A percentile compares a stretch with the other conserved stretches of the same genome.
Evolutionary conservation across 73 alveolate species (phyloP).

Genomic region (Urostyla sp.): DNA sequence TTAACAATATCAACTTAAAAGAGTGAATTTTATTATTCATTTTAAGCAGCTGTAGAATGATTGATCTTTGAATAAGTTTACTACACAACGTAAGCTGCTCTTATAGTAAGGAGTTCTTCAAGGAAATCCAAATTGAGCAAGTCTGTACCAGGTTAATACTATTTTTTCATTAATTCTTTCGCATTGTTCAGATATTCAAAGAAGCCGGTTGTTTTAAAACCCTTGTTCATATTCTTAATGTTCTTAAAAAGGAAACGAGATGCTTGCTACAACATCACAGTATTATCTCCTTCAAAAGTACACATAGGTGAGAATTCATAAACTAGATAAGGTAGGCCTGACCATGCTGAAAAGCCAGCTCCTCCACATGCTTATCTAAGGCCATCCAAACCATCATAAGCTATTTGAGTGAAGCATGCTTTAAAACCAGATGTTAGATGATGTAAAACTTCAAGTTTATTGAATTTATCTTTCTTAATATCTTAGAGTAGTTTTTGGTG

Average conservation of each 20-base stretch:
- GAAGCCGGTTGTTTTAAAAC: conserved; percentile 43
- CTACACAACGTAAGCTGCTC: conserved; percentile 57
- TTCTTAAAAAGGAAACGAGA: conserved; percentile 58
- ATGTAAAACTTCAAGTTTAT: conserved; percentile 44
- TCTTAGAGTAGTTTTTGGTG: neutral
- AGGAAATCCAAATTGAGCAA: conserved; percentile 20
- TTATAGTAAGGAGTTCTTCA: conserved; percentile 50
- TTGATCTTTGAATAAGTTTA: neutral
- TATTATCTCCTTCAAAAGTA: conserved; percentile 75
- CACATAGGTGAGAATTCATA: conserved; percentile 57
- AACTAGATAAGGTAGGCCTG: conserved; percentile 49
- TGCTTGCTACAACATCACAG: conserved; percentile 59
- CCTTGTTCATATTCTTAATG: conserved; percentile 22
- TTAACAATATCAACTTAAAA: conserved; percentile 43
- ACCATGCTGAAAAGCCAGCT: conserved; percentile 47
- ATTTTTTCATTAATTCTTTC: neutral
- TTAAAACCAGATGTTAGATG: conserved; percentile 50
- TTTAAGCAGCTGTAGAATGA: conserved; percentile 35
- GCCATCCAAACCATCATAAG: conserved; percentile 10
- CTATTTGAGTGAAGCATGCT: conserved; percentile 36
- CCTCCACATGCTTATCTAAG: conserved; percentile 62
- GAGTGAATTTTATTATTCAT: conserved; percentile 23
- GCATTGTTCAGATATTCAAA: conserved; percentile 47
- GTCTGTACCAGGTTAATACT: conserved; percentile 33
- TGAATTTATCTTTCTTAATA: conserved; percentile 35